Base-by-base conservation (phyloP, 208 protist genomes). In the Willaertia magna region DNA sequence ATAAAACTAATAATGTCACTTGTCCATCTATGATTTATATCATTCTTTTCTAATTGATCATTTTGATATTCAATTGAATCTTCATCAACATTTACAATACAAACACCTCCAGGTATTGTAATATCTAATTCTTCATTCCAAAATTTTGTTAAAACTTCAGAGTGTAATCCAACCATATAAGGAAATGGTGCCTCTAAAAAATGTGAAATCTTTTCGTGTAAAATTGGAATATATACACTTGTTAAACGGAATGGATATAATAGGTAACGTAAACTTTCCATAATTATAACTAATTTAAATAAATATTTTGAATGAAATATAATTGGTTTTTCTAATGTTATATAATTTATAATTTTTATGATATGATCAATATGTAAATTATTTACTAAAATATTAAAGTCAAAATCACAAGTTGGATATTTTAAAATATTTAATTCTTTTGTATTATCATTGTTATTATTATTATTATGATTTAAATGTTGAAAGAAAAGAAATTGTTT, bases 101-200 rank as follows among this genome's bases (percentile, higher is more conserved):
- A 67, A 34, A 67, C 55, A 34, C 55, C 55, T 67, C 34, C 55
- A 34, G 55, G 55, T 34, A 67, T 67, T 7, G 26, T 67, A 34
- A 67, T 67, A 30, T 67, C 55, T 11, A n/a, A 34, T 22, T 18
- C 55, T 1, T 34, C 1, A 30, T 67, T 67, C 4, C 7, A 34
- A n/a, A n/a, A 18, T n/a, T 67, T 67, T 0, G 55, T 67, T 26
- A 67, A 34, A 26, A 67, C 55, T 34, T 67, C 74, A 40, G 20
- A 44, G 30, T 78, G 40, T 46, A 39, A 44, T 9, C 74, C 74
- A 78, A 78, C 74, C 40, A 78, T 42, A 46, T 78, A 78, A 20
- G 74, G 74, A n/a, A 78, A 40, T 39, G 74, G 74, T 44, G 74
- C 74, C 22, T 78, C 74, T 78, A 78, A 78, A 43, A 78, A 78